Evolutionary conservation across 1,284 basidiomycete species (phyloP).

Genomic region (Athelia psychrophila): DNA sequence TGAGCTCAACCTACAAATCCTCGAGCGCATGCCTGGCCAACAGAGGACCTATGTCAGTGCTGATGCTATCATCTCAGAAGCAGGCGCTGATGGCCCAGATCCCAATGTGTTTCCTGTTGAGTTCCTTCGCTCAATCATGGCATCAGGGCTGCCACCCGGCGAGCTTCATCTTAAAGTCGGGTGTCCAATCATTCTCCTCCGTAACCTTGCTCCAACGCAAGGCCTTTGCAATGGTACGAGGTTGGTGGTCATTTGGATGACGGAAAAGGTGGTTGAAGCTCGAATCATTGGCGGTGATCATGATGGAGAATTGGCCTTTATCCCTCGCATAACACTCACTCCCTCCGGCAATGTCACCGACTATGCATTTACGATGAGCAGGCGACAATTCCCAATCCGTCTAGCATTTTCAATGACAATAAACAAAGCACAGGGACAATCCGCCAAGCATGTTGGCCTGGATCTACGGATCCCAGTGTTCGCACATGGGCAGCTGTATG

Average conservation of each 20-base stretch:
- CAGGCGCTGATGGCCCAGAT: no score
- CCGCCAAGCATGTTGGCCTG: slow-evolving; percentile 24
- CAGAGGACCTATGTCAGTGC: slow-evolving; percentile 19
- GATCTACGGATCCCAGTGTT: slow-evolving; percentile 25
- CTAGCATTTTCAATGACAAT: slow-evolving; percentile 36
- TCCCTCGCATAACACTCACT: slow-evolving; percentile 25
- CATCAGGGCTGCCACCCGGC: slow-evolving; percentile 24
- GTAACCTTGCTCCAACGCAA: slow-evolving; percentile 26
- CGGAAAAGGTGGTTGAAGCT: slow-evolving; percentile 21
- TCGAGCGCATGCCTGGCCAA: slow-evolving; percentile 27
- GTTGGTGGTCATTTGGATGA: slow-evolving; percentile 16
- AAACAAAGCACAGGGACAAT: slow-evolving; percentile 39
- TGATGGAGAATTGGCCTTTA: slow-evolving; percentile 25
- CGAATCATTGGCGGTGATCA: slow-evolving; percentile 26
- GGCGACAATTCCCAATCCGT: slow-evolving; percentile 27
- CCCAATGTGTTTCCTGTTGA: no score
- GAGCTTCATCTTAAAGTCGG: slow-evolving; percentile 26
- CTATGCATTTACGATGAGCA: slow-evolving; percentile 19
- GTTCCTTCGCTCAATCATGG: slow-evolving; percentile 24
- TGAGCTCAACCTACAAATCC: slow-evolving; percentile 26
- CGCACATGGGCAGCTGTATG: slow-evolving; percentile 29
- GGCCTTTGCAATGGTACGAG: slow-evolving; percentile 38
- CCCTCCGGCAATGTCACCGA: slow-evolving; percentile 14
- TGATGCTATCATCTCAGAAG: slow-evolving; percentile 26
- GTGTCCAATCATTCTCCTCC: slow-evolving; percentile 31